Conservation (phyloP, 169 alveolate genomes). For the Plasmodium vinckei region DNA sequence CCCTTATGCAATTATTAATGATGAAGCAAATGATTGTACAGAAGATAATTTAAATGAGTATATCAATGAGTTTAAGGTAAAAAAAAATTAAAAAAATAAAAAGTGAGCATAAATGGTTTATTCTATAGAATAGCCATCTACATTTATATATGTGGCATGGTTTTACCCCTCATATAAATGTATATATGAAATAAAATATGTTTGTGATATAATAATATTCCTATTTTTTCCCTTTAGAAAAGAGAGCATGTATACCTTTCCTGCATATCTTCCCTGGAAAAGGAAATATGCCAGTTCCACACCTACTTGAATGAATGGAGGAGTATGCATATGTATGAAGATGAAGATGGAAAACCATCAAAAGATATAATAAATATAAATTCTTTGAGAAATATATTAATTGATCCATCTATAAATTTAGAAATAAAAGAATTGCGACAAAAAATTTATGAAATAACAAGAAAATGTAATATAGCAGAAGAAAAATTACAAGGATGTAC, state of each 20-base stretch:
- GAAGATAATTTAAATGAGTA: slow-evolving; percentile 45
- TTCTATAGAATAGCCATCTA: neutral
- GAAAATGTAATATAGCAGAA: slow-evolving; percentile 72
- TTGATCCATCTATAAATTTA: slow-evolving; percentile 79
- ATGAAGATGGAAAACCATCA: slow-evolving; percentile 48
- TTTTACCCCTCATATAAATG: neutral
- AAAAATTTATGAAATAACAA: slow-evolving; percentile 76
- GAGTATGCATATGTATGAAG: slow-evolving; percentile 69
- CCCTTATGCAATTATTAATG: slow-evolving; percentile 24
- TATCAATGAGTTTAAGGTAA: slow-evolving; percentile 52
- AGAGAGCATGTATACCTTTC: slow-evolving; percentile 67
- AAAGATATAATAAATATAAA: slow-evolving; percentile 34
- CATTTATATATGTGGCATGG: neutral
- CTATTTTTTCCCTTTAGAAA: slow-evolving; percentile 8
- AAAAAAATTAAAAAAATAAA: neutral
- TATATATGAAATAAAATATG: slow-evolving; percentile 1
- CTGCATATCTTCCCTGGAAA: slow-evolving; percentile 61
- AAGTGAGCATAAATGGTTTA: neutral
- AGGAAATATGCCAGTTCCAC: slow-evolving; percentile 57
- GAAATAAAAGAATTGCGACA: slow-evolving; percentile 78
- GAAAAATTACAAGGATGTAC: slow-evolving; percentile 79
- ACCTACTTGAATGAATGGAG: slow-evolving; percentile 71
- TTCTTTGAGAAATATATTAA: slow-evolving; percentile 47
- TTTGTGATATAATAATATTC: neutral
- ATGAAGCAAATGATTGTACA: slow-evolving; percentile 21